These are phyloP conservation scores for Talaromyces adpressus DNA, from an alignment of 495 filamentous ascomycete species.

Conservation along the genomic window DNA sequence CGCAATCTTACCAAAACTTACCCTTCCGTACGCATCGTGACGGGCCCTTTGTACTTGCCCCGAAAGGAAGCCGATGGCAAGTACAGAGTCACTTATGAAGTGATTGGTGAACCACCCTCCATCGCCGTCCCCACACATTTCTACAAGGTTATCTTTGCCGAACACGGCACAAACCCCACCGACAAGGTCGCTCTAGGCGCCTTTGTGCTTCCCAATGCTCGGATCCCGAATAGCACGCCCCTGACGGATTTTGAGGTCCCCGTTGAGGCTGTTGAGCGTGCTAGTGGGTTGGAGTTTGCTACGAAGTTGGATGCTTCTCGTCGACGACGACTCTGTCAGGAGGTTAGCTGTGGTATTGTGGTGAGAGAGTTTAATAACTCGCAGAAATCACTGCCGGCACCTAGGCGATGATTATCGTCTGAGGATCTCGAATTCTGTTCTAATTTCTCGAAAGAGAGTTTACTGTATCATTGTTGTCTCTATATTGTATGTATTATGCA, in stretches of 20 bases:
- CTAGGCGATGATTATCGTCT: conserved; percentile 1
- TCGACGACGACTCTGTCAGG: conserved; percentile 75
- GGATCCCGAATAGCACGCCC: conserved; percentile 78
- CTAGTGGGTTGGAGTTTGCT: conserved; percentile 87
- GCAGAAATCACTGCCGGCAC: conserved; percentile 16
- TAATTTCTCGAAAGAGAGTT: neutral
- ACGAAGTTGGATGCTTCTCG: conserved; percentile 63
- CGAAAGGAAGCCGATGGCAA: conserved; percentile 78
- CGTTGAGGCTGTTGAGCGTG: conserved; percentile 83
- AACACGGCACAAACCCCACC: conserved; percentile 54
- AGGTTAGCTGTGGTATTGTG: conserved; percentile 71
- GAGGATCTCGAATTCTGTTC: no score
- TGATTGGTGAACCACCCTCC: conserved; percentile 92
- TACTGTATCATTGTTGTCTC: neutral
- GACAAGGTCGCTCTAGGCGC: conserved; percentile 85
- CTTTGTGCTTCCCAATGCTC: conserved; percentile 90
- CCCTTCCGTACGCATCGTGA: conserved; percentile 83
- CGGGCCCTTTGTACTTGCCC: conserved; percentile 89
- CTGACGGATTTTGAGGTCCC: conserved; percentile 90
- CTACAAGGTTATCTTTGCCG: conserved; percentile 96
- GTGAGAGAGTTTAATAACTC: conserved; percentile 66
- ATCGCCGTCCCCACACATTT: conserved; percentile 97
- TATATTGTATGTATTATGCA: neutral
- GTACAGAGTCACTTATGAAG: conserved; percentile 92
- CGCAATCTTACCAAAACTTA: conserved; percentile 73